Percentiles rank a stretch among this genome's conserved stretches.
These are phyloP conservation scores for Tolypocladium ophioglossoides DNA, from an alignment of 2,329 filamentous ascomycete species.

Conservation along the genomic window DNA sequence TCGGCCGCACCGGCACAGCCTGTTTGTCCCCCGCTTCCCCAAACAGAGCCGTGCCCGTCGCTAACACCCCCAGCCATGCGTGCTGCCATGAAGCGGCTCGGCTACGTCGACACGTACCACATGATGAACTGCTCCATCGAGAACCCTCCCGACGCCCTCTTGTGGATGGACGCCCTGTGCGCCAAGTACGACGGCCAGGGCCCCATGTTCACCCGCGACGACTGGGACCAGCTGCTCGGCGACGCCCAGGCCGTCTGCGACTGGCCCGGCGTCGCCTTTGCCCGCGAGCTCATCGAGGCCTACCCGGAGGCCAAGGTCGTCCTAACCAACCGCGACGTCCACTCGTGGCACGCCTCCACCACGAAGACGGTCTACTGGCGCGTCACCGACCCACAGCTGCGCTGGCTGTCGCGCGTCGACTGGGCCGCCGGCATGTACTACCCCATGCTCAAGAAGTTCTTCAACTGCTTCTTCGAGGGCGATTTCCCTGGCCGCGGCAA, in stretches of 20 bases:
- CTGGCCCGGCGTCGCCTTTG: conserved; percentile 58
- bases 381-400: conserved; percentile 48
- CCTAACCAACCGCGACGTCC: conserved; percentile 54
- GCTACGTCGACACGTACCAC: conserved; percentile 61
- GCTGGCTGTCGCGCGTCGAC: conserved; percentile 28
- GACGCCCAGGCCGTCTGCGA: conserved; percentile 59
- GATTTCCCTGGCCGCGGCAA: conserved; percentile 58
- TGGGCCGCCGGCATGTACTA: conserved; percentile 60
- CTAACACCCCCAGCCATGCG: conserved; percentile 39
- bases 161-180: conserved; percentile 60
- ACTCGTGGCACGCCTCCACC: conserved; percentile 51
- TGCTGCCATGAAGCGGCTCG: conserved; percentile 53
- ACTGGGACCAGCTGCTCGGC: conserved; percentile 60
- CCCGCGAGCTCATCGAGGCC: conserved; percentile 57
- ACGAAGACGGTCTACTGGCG: conserved; percentile 61
- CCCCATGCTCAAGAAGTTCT: conserved; percentile 61
- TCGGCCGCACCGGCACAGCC: conserved; percentile 60
- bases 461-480: conserved; percentile 56
- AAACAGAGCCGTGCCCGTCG: neutral
- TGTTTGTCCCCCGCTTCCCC: conserved; percentile 33
- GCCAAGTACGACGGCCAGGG: conserved; percentile 32
- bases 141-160: conserved; percentile 45
- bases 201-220: conserved; percentile 45
- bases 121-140: conserved; percentile 62
- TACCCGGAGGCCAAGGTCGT: conserved; percentile 66